Conservation (phyloP, 352 stramenopile species). For the Pythium volutum region DNA sequence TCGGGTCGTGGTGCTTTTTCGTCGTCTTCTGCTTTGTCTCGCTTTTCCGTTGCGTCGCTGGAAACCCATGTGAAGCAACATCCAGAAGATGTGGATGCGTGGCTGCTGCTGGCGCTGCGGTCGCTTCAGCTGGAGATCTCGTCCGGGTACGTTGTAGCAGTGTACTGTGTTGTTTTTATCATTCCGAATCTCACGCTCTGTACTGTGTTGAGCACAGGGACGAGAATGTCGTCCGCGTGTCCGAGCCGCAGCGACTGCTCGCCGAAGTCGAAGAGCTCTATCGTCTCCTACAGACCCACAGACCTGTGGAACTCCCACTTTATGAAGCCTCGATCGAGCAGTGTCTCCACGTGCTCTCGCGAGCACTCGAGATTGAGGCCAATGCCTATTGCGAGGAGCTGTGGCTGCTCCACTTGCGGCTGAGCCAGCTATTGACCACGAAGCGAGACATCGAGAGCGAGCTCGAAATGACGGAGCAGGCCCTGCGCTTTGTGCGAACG, state of each 20-base stretch:
- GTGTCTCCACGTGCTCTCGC: conserved; percentile 30
- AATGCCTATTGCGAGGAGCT: conserved; percentile 38
- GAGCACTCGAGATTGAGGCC: conserved; percentile 33
- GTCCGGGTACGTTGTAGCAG: conserved; percentile 10
- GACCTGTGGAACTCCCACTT: no score
- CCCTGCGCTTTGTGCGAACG: conserved; percentile 27
- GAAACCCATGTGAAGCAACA: conserved; percentile 8
- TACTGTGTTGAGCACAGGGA: conserved; percentile 14
- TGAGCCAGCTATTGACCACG: conserved; percentile 19
- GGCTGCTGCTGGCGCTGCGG: conserved; percentile 22
- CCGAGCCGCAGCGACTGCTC: conserved; percentile 11
- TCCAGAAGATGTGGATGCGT: conserved; percentile 22
- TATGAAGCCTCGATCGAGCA: conserved; percentile 17
- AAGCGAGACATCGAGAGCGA: conserved; percentile 22
- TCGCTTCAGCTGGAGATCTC: conserved; percentile 16
- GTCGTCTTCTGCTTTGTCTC: not conserved
- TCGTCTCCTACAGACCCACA: conserved; percentile 7
- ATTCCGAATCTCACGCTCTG: not conserved
- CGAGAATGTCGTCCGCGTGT: conserved; percentile 21
- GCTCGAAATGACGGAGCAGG: conserved; percentile 33
- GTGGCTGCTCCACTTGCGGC: conserved; percentile 33
- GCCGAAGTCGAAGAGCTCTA: conserved; percentile 24
- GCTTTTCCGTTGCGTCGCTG: not conserved
- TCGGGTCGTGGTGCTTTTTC: no score
- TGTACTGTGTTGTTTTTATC: no score